Percentiles rank a stretch among this genome's conserved stretches.
These are phyloP conservation scores for Psilocybe azurescens DNA, from an alignment of 768 basidiomycete species.

Conservation along the genomic window DNA sequence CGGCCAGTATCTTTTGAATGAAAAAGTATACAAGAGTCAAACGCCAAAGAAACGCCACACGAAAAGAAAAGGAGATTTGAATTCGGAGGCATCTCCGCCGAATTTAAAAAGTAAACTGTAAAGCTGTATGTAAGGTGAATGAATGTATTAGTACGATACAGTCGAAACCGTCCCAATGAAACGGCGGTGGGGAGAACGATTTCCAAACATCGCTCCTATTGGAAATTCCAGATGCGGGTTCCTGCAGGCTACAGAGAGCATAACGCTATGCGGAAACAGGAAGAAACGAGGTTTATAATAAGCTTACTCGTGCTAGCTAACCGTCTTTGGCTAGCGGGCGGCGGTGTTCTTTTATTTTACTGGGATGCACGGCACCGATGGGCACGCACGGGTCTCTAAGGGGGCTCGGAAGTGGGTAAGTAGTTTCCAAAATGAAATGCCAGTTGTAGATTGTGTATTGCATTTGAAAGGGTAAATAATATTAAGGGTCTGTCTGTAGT, in stretches of 20 bases:
- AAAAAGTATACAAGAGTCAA: background rate
- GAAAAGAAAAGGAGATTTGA: background rate
- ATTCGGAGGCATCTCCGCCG: background rate
- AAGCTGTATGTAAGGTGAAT: background rate
- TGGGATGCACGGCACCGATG: background rate
- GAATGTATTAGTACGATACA: background rate
- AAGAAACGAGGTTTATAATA: background rate
- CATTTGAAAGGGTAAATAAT: background rate
- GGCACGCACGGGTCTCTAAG: slow-evolving; percentile 1
- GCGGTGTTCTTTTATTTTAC: background rate
- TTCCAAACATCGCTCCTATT: background rate
- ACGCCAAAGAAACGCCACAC: background rate
- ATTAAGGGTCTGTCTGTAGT: background rate
- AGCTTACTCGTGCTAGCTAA: background rate
- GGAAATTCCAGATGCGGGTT: background rate
- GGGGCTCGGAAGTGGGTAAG: background rate
- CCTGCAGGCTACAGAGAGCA: background rate
- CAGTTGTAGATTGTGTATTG: background rate
- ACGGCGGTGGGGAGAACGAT: background rate
- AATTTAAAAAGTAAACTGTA: background rate
- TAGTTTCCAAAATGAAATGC: background rate
- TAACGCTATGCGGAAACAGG: background rate
- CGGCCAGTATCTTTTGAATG: background rate
- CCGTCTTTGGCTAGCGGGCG: background rate
- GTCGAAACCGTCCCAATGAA: background rate